Evolutionary conservation across 2,329 filamentous ascomycete species (phyloP), one percentile per base, ranked within the genome.

Genomic region (Claviceps maximensis): DNA sequence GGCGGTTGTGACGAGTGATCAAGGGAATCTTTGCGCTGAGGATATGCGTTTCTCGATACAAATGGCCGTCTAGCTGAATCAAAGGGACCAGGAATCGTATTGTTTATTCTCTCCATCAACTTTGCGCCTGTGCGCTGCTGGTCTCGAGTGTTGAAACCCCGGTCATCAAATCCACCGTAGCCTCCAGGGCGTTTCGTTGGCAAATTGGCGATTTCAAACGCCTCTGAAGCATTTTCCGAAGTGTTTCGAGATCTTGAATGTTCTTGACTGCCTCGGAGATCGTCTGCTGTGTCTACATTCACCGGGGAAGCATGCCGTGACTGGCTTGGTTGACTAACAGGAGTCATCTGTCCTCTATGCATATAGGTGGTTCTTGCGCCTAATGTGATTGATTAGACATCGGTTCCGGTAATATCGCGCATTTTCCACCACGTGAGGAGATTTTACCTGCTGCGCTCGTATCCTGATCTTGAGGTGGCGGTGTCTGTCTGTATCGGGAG

Each of bases 1-100:
- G 49, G 21, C n/a, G 47, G 48, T 7, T 48, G 45, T 15, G 52
- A 56, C 51, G 54, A 56, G 3, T 50, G 61, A 8, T 62, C 58
- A 15, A 58, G 52, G 4, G 66, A 68, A 9, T 63, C 58, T 47
- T 60, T 64, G n/a, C 60, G 60, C 3, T 60, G 59, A 4, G 67
- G 60, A 33, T 69, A 68, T 1, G 65, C 62, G 44, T 71, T 70
- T 15, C 63, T 61, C n/a, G 58, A 59, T 27, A 58, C 54, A 3
- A 67, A 62, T 31, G 65, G 61, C 41, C 67, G 69, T 58, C 69
- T 67, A 57, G 62, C 67, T 33, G 74, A 65, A 57, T 82, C 79
- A 59, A 87, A 86, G 0, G 84, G 83, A 0, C 82, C 83, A 1
- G 83, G 80, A 1, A 79, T 74, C 61, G 87, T 83, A 9, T 71